phyloP scores from a whole-genome alignment of 768 basidiomycete species.

The Amanita inopinata region DNA sequence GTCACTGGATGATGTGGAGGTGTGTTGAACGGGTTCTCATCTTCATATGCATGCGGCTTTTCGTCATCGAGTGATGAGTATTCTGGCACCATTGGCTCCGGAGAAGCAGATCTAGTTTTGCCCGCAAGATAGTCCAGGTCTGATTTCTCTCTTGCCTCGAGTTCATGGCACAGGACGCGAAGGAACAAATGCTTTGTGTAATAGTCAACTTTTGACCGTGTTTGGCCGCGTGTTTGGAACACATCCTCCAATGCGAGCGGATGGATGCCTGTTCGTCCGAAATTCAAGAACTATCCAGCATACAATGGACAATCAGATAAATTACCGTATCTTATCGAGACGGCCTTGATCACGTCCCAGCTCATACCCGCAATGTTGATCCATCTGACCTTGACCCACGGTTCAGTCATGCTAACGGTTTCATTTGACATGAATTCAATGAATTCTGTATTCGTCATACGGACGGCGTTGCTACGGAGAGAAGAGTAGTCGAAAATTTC shows the following conservation, averaged over 20 bases:
- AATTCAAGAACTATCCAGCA: background rate
- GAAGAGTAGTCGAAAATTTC: slow-evolving; percentile 60
- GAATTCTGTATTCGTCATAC: slow-evolving; percentile 55
- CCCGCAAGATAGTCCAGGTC: slow-evolving; percentile 17
- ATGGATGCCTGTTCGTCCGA: slow-evolving; percentile 51
- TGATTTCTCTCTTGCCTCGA: slow-evolving; percentile 28
- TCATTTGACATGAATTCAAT: slow-evolving; percentile 40
- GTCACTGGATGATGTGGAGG: slow-evolving; percentile 5
- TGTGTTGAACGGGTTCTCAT: background rate
- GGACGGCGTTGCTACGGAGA: slow-evolving; percentile 39
- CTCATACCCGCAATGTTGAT: slow-evolving; percentile 60
- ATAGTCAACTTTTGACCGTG: slow-evolving; percentile 63
- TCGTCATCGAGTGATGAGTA: slow-evolving; percentile 9
- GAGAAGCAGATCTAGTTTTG: slow-evolving; percentile 26
- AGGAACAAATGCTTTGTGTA: slow-evolving; percentile 64
- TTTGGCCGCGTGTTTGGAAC: slow-evolving; percentile 42
- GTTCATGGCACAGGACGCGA: slow-evolving; percentile 54
- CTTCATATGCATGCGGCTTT: slow-evolving; percentile 9
- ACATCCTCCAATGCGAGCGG: slow-evolving; percentile 67
- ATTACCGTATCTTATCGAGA: slow-evolving; percentile 57
- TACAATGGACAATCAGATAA: slow-evolving; percentile 2
- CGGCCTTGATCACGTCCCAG: slow-evolving; percentile 65
- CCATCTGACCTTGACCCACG: slow-evolving; percentile 67
- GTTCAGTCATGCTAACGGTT: slow-evolving; percentile 34
- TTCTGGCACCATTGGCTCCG: slow-evolving; percentile 20